Percentiles rank a stretch among this genome's conserved stretches.
phyloP scores from a whole-genome alignment of 345 rosid genomes.

The Brassica rapa region DNA sequence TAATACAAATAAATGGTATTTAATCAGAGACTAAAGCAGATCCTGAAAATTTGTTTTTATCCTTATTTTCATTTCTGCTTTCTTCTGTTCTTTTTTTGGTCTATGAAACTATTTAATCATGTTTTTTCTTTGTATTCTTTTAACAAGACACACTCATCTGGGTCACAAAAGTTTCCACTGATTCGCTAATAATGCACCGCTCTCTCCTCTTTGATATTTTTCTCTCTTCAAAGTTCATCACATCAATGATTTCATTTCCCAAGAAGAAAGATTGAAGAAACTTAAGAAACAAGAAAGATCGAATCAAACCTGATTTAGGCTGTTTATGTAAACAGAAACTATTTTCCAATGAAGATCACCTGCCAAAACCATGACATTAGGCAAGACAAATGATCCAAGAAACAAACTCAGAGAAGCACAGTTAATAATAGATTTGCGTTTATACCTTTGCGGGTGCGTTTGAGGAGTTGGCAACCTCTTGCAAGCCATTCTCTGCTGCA shows the following conservation, averaged over 20 bases:
- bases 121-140: constrained; percentile 22
- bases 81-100: constrained; percentile 33
- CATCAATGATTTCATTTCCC: constrained; percentile 12
- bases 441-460: constrained; percentile 92
- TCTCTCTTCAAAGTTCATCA: constrained; percentile 24
- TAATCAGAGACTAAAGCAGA: constrained; percentile 18
- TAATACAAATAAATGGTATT: constrained; percentile 28
- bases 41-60: not conserved
- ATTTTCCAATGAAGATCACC: constrained; percentile 61
- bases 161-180: constrained; percentile 24
- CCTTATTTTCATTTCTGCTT: constrained; percentile 1
- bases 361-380: constrained; percentile 44
- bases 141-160: constrained; percentile 33
- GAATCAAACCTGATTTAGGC: constrained; percentile 63
- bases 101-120: constrained; percentile 28
- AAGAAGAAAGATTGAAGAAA: constrained; percentile 2
- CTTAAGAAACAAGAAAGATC: not conserved
- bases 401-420: constrained; percentile 5
- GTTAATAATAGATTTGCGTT: not conserved
- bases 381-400: not conserved
- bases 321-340: constrained; percentile 80
- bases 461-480: constrained; percentile 90
- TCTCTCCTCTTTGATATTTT: not conserved
- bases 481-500: constrained; percentile 88
- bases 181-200: constrained; percentile 11